These are phyloP conservation scores for Anaeromyces robustus DNA, from an alignment of 192 early-diverging fungal genomes.

Conservation along the genomic window DNA sequence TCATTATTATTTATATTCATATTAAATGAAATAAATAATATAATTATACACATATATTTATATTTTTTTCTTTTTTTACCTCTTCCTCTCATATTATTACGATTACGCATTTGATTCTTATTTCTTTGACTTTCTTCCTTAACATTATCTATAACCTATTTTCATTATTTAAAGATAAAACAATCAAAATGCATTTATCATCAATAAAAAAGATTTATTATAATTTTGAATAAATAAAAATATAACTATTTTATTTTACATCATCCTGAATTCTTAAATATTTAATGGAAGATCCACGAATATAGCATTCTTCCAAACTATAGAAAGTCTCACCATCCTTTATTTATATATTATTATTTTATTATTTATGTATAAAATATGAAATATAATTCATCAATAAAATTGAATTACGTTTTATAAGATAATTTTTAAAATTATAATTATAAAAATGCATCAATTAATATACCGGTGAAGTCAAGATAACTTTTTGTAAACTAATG, in stretches of 20 bases:
- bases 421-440: too few relatives aligned
- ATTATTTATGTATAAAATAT: too few relatives aligned
- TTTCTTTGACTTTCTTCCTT: neutral
- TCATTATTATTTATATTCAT: too few relatives aligned
- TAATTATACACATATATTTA: too few relatives aligned
- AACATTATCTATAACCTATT: neutral
- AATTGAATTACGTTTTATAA: too few relatives aligned
- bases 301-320: conserved; percentile 80
- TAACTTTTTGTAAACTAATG: conserved; percentile 82
- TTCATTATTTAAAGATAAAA: too few relatives aligned
- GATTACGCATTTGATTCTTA: neutral
- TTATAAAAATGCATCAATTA: neutral
- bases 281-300: conserved; percentile 74
- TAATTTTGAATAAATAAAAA: too few relatives aligned
- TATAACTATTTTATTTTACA: too few relatives aligned
- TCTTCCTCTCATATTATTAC: neutral
- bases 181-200: too few relatives aligned
- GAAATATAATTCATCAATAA: too few relatives aligned
- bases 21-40: too few relatives aligned
- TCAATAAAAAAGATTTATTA: too few relatives aligned
- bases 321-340: conserved; percentile 88
- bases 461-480: conserved; percentile 68
- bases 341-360: neutral
- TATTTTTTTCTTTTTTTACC: neutral
- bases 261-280: conserved; percentile 18